Conservation (phyloP, 2,329 filamentous ascomycete genomes). For the Penicillium sp. region DNA sequence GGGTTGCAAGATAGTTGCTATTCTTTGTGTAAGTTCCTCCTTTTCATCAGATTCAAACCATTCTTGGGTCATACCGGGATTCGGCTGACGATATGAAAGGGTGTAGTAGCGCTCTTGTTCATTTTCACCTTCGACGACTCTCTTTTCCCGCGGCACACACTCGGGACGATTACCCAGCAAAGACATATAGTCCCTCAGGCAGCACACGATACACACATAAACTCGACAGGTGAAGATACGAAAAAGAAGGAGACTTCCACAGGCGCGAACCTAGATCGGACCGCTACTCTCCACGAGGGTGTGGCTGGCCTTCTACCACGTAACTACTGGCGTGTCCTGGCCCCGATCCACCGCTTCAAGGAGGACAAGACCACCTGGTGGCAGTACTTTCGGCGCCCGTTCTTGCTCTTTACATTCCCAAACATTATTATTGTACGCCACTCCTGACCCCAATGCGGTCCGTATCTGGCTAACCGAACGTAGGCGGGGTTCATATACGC, state of each 20-base stretch:
- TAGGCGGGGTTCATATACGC: conserved; percentile 24
- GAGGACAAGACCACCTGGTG: conserved; percentile 44
- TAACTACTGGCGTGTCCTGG: conserved; percentile 29
- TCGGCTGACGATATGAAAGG: conserved; percentile 16
- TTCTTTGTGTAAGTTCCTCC: conserved; percentile 28
- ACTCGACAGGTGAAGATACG: neutral
- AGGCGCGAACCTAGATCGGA: neutral
- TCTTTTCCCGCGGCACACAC: conserved; percentile 41
- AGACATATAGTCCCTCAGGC: neutral
- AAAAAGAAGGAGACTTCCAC: neutral
- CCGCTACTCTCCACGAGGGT: conserved; percentile 24
- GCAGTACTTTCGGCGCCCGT: conserved; percentile 48
- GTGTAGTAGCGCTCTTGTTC: conserved; percentile 31
- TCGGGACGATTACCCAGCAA: conserved; percentile 16
- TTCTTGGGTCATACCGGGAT: no score
- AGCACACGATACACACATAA: neutral
- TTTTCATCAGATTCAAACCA: neutral
- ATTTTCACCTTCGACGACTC: conserved; percentile 44
- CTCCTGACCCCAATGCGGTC: neutral
- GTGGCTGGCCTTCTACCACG: conserved; percentile 26
- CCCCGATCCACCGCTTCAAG: conserved; percentile 31
- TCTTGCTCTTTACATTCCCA: conserved; percentile 46
- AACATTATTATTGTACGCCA: conserved; percentile 48
- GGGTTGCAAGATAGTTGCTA: conserved; percentile 39
- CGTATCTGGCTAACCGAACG: neutral